Evolutionary conservation across 805 yeast species (phyloP), one percentile per base, ranked within the genome.

Genomic region (Candida orba): DNA sequence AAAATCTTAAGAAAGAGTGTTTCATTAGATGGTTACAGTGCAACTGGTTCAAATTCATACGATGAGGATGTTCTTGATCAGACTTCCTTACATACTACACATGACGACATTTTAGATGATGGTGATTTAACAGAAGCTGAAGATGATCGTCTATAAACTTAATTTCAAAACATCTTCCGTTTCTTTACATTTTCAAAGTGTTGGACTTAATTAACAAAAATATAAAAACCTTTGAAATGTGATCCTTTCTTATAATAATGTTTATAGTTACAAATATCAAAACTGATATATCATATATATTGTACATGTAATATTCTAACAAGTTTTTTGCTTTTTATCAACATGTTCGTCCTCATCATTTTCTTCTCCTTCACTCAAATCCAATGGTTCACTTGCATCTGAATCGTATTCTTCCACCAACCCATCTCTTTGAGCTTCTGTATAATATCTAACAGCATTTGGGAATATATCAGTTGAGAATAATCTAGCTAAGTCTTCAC

Each of bases 381-480:
- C 72, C 31, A 73, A 76, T n/a, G 75, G 79, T 32, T 72, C 83
- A 50, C 79, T 75, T 34, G 68, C 72, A 20, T 69, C 75, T 41
- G 73, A 78, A 20, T 67, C 76, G 2, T 72, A 71, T 42, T 78
- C 82, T 23, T 72, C 79, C 35, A 75, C 76, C 4, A 71, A 56
- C 0, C 75, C 78, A 40, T 85, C 84, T 50, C 80, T 68, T 52
- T 75, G 77, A 1, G 90, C 89, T 55, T 81, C 80, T 7, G 86
- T 80, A 54, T 82, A 91, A 58, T 85, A 83, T 53, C 83, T 85
- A 22, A 87, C 79, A 4, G 96, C 93, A 52, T 81, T 80, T 13
- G 96, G 95, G 58, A 76, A 90, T 36, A 91, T 59, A 54, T 90
- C 96, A 37, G 88, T 95, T 6, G 77, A 69, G 13, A 91, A 67